Percentiles rank a stretch among this genome's conserved stretches.
These are phyloP conservation scores for Amphirosellinia nigrospora DNA, from an alignment of 495 filamentous ascomycete species.

Conservation along the genomic window DNA sequence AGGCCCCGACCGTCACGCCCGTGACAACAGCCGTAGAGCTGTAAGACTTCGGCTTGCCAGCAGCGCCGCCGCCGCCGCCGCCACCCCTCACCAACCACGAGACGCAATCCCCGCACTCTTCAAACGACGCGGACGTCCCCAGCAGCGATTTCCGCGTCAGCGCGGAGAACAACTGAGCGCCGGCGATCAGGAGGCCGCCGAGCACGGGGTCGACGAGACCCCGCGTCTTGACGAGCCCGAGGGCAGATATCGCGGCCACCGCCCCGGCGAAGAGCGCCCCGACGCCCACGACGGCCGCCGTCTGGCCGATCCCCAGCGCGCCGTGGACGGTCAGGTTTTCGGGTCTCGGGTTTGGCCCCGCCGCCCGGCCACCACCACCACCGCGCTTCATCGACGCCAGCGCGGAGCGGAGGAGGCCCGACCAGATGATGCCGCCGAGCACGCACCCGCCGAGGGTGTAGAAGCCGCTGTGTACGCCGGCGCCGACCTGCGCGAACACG, in stretches of 20 bases:
- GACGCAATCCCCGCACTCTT: conserved; percentile 57
- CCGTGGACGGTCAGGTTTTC: conserved; percentile 41
- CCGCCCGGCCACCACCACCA: too few relatives aligned
- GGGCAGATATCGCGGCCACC: conserved; percentile 37
- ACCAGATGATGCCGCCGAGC: conserved; percentile 51
- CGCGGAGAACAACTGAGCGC: conserved; percentile 54
- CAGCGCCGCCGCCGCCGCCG: conserved; percentile 36
- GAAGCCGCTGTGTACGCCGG: conserved; percentile 51
- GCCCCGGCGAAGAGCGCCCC: conserved; percentile 38
- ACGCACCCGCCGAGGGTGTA: conserved; percentile 50
- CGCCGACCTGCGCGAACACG: conserved; percentile 58
- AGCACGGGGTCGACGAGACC: conserved; percentile 45
- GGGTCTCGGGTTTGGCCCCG: conserved; percentile 11
- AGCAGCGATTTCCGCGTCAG: conserved; percentile 49
- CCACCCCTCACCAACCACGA: conserved; percentile 38
- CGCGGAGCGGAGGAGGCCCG: conserved; percentile 36
- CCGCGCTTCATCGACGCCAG: conserved; percentile 23
- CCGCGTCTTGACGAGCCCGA: conserved; percentile 35
- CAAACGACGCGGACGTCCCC: conserved; percentile 59
- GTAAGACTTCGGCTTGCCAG: conserved; percentile 36
- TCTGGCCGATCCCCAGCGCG: conserved; percentile 38
- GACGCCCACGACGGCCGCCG: conserved; percentile 35
- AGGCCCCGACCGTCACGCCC: conserved; percentile 53
- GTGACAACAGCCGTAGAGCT: conserved; percentile 50
- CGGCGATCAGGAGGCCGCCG: conserved; percentile 58